Conservation (phyloP, 371 early-diverging fungal genomes). For the Mucor piriformis region DNA sequence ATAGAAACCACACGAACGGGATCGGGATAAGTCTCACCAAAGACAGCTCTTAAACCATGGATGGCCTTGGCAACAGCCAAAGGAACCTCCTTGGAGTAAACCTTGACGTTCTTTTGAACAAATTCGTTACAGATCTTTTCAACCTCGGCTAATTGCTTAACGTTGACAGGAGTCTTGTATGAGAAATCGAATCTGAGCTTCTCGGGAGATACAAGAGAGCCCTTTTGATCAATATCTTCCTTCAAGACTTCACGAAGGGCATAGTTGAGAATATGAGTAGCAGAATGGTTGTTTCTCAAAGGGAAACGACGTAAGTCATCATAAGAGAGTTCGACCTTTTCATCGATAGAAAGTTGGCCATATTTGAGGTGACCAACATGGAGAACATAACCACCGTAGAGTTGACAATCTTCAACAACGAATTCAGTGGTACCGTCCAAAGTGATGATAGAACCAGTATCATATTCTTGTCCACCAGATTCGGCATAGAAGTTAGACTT, state of each 20-base stretch:
- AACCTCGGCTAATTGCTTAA: conserved; percentile 80
- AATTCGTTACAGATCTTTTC: conserved; percentile 86
- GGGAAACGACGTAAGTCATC: conserved; percentile 91
- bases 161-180: conserved; percentile 75
- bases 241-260: conserved; percentile 87
- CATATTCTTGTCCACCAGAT: conserved; percentile 98
- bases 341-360: conserved; percentile 74
- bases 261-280: conserved; percentile 97
- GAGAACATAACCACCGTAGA: conserved; percentile 95
- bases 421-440: conserved; percentile 86
- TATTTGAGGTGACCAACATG: conserved; percentile 95
- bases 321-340: conserved; percentile 77
- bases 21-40: conserved; percentile 97
- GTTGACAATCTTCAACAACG: conserved; percentile 94
- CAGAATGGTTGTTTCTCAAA: conserved; percentile 97
- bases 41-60: conserved; percentile 91
- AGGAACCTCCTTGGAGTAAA: conserved; percentile 88
- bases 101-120: conserved; percentile 74
- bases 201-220: conserved; percentile 97
- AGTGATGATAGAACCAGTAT: conserved; percentile 90
- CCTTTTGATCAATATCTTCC: conserved; percentile 90
- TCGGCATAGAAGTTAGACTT: conserved; percentile 99
- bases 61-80: conserved; percentile 83
- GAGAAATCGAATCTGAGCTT: conserved; percentile 98
- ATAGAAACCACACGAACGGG: conserved; percentile 95